phyloP scores from a whole-genome alignment of 768 basidiomycete genomes.

The Russula vinacea region DNA sequence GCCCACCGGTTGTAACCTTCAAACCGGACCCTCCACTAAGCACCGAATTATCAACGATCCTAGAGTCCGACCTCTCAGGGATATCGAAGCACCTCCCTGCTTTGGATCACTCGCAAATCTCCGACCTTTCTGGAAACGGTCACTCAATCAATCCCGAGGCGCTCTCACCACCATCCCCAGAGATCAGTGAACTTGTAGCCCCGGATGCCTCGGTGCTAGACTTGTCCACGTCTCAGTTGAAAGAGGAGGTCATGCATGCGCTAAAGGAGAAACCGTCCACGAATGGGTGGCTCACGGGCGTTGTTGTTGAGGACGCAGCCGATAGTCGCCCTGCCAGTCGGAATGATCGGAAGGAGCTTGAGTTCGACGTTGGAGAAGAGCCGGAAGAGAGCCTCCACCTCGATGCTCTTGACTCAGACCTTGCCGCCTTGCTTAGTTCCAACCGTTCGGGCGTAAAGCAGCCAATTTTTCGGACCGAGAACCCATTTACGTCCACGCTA shows the following conservation, averaged over 20 bases:
- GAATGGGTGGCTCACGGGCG: conserved; percentile 45
- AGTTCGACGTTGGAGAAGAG: conserved; percentile 27
- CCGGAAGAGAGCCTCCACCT: conserved; percentile 54
- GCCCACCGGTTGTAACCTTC: conserved; percentile 25
- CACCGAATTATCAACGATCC: conserved; percentile 69
- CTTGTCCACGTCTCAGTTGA: conserved; percentile 43
- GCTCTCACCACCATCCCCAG: conserved; percentile 10
- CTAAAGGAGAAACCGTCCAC: conserved; percentile 41
- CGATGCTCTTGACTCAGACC: conserved; percentile 57
- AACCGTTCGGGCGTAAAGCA: conserved; percentile 35
- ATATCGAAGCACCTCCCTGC: conserved; percentile 51
- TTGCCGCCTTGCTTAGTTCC: conserved; percentile 61
- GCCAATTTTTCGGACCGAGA: conserved; percentile 5
- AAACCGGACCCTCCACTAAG: conserved; percentile 28
- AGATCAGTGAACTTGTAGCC: conserved; percentile 3
- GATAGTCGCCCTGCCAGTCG: conserved; percentile 31
- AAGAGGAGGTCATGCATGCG: conserved; percentile 51
- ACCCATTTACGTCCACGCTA: conserved; percentile 7
- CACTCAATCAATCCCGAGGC: conserved; percentile 6
- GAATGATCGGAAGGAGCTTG: conserved; percentile 26
- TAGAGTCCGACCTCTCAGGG: conserved; percentile 73
- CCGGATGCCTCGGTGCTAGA: conserved; percentile 38
- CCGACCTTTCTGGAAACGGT: conserved; percentile 21
- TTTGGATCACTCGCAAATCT: conserved; percentile 32
- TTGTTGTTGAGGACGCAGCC: conserved; percentile 26